These are phyloP conservation scores for Clohesyomyces aquaticus DNA, from an alignment of 495 filamentous ascomycete species.

Conservation along the genomic window DNA sequence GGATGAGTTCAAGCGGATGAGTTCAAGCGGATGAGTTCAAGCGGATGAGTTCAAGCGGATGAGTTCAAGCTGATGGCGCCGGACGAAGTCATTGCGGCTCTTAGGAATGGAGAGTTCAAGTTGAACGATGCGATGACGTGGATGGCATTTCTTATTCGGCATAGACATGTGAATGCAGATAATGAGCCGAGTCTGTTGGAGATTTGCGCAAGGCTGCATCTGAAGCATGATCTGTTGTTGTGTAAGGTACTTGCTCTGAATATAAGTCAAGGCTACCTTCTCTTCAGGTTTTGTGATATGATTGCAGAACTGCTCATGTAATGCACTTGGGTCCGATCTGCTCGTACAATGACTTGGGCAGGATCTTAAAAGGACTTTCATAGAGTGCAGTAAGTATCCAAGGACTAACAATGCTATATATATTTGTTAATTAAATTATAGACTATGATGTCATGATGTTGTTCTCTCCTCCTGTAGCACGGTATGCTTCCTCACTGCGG, in stretches of 20 bases:
- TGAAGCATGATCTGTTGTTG: slow-evolving; percentile 39
- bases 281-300: too few species aligned
- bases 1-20: slow-evolving; percentile 41
- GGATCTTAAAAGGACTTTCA: too few species aligned
- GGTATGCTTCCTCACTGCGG: too few species aligned
- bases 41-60: slow-evolving; percentile 38
- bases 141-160: slow-evolving; percentile 60
- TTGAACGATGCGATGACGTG: slow-evolving; percentile 55
- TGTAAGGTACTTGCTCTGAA: slow-evolving; percentile 8
- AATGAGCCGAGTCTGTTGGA: slow-evolving; percentile 56
- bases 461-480: too few species aligned
- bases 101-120: slow-evolving; percentile 60
- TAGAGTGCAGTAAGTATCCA: too few species aligned
- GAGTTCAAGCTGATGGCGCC: slow-evolving; percentile 55
- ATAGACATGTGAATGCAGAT: slow-evolving; percentile 57
- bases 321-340: too few species aligned
- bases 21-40: slow-evolving; percentile 56
- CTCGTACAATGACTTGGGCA: too few species aligned
- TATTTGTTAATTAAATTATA: too few species aligned
- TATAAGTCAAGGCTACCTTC: too few species aligned
- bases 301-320: too few species aligned
- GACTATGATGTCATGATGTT: too few species aligned
- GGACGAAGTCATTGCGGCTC: slow-evolving; percentile 51
- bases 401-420: too few species aligned
- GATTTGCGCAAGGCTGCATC: slow-evolving; percentile 55